These are phyloP conservation scores for Metschnikowia chrysomelidarum DNA, from an alignment of 805 yeast genomes.

Conservation along the genomic window DNA sequence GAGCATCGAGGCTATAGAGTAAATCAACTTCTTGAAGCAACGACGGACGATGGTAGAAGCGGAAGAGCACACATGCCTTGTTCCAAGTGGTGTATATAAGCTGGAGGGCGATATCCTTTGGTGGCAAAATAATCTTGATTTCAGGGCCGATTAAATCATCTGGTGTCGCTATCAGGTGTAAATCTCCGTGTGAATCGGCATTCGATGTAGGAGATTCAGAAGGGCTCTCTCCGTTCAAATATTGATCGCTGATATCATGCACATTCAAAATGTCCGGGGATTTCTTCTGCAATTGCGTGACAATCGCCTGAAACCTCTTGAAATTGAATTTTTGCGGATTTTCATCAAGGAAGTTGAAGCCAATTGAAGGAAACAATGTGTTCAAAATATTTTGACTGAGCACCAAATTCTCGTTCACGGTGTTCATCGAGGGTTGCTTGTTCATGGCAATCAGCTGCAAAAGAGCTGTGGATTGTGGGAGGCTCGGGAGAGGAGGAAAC, in stretches of 20 bases:
- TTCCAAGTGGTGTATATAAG: conserved; percentile 79
- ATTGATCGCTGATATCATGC: conserved; percentile 29
- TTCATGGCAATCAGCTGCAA: conserved; percentile 19
- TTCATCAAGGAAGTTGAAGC: conserved; percentile 35
- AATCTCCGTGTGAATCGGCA: conserved; percentile 13
- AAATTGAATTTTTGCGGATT: conserved; percentile 30
- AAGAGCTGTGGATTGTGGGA: conserved; percentile 20
- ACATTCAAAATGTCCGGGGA: conserved; percentile 20
- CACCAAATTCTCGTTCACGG: conserved; percentile 17
- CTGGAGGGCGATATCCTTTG: conserved; percentile 67
- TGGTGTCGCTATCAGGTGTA: conserved; percentile 15
- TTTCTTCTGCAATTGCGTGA: conserved; percentile 21
- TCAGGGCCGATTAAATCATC: conserved; percentile 41
- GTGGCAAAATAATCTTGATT: conserved; percentile 68
- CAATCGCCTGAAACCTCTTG: conserved; percentile 31
- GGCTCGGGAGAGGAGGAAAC: conserved; percentile 14
- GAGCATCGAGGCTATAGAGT: conserved; percentile 73
- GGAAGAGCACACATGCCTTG: conserved; percentile 78
- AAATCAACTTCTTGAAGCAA: conserved; percentile 71
- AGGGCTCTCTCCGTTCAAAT: conserved; percentile 28
- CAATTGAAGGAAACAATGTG: conserved; percentile 34
- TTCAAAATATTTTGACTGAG: conserved; percentile 35
- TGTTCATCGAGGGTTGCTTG: conserved; percentile 12
- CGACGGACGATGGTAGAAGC: conserved; percentile 85
- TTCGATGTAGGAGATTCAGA: conserved; percentile 10